Percentiles rank a stretch among this genome's conserved stretches.
phyloP scores from a whole-genome alignment of 2,329 filamentous ascomycete genomes.

The Lasiodiplodia sp. region DNA sequence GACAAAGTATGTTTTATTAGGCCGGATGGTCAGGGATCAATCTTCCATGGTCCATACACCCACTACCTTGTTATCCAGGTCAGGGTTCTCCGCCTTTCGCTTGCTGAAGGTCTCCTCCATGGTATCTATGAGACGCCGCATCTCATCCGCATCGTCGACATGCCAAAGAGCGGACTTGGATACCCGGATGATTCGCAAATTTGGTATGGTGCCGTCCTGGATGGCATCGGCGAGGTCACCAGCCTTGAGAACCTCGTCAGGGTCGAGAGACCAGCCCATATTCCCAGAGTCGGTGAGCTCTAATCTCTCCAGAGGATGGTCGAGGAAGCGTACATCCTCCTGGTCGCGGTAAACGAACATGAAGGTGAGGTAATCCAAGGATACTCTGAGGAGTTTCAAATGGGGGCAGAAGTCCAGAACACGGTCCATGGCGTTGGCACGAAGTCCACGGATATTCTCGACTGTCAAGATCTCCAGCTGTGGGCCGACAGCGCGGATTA shows the following conservation, averaged over 20 bases:
- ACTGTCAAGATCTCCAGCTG: constrained; percentile 49
- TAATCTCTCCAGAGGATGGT: constrained; percentile 47
- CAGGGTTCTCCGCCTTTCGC: neutral
- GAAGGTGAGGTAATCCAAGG: constrained; percentile 55
- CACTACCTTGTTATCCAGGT: neutral
- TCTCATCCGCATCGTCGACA: constrained; percentile 8
- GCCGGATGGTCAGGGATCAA: neutral
- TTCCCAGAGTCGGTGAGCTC: constrained; percentile 51
- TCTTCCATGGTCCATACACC: constrained; percentile 30
- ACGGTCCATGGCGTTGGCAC: constrained; percentile 48
- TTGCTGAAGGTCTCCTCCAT: neutral
- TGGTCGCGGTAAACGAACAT: constrained; percentile 35
- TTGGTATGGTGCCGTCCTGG: constrained; percentile 39
- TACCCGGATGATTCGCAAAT: constrained; percentile 20
- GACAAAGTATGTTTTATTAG: no score
- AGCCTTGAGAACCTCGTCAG: constrained; percentile 48
- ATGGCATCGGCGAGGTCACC: constrained; percentile 52
- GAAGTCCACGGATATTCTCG: constrained; percentile 50
- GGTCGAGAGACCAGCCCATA: constrained; percentile 18
- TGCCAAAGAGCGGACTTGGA: constrained; percentile 22
- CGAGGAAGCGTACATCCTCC: constrained; percentile 34
- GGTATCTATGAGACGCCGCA: constrained; percentile 4
- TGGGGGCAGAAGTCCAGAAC: constrained; percentile 51
- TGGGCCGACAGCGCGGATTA: constrained; percentile 45
- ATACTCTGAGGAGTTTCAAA: constrained; percentile 50